phyloP scores from a whole-genome alignment of 1,139 yeast species.

The Taiozyma onychis region DNA sequence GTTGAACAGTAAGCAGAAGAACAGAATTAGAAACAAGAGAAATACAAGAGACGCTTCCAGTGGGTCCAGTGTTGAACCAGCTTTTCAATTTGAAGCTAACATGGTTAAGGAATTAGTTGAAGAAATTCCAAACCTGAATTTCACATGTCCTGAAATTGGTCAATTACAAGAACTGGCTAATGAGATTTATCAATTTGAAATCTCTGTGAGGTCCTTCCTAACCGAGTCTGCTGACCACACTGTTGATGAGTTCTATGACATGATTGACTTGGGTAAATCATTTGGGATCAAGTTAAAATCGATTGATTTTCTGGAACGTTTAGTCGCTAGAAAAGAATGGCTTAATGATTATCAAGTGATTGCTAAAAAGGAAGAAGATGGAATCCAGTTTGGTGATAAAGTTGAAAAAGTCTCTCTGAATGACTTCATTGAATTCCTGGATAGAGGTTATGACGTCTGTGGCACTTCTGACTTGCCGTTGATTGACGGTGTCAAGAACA shows the following conservation, averaged over 20 bases:
- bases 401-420: conserved; percentile 22
- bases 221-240: conserved; percentile 14
- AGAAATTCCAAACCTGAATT: conserved; percentile 44
- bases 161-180: conserved; percentile 47
- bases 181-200: conserved; percentile 51
- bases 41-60: conserved; percentile 13
- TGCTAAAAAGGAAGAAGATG: conserved; percentile 1
- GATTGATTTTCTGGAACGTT: conserved; percentile 40
- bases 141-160: conserved; percentile 55
- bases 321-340: conserved; percentile 50
- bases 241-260: conserved; percentile 25
- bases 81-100: conserved; percentile 16
- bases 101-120: conserved; percentile 36
- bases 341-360: conserved; percentile 28
- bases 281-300: conserved; percentile 55
- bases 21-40: conserved; percentile 32
- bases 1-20: conserved; percentile 44
- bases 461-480: conserved; percentile 20
- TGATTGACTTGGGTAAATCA: conserved; percentile 45
- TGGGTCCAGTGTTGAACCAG: neutral
- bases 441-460: conserved; percentile 35
- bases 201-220: conserved; percentile 38
- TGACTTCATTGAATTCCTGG: conserved; percentile 33
- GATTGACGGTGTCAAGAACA: conserved; percentile 14
- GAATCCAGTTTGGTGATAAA: neutral